Base-by-base conservation (phyloP, 805 yeast genomes). In the Yamadazyma akitaensis region DNA sequence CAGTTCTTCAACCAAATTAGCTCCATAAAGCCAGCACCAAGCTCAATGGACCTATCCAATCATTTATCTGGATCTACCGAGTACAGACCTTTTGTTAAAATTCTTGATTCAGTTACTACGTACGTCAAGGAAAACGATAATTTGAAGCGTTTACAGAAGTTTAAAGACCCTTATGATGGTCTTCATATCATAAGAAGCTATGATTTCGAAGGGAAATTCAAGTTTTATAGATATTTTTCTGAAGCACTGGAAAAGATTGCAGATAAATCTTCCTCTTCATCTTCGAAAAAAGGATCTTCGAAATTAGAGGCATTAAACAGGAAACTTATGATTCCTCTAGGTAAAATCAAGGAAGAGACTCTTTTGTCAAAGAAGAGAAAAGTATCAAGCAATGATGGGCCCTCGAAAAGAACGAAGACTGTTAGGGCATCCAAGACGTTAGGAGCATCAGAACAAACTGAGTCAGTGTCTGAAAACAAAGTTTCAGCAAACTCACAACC, bases 131-230 rank as follows among this genome's bases (percentile, higher is more conserved):
- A 70, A 43, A 54, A 58, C 13, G 56, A 60, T 16, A 48, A 53
- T 11, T 42, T 60, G n/a, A 60, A 62, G 39, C 65, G 62, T 42
- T 54, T 51, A 14, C 59, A 59, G 51, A 4, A 72, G 67, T 46
- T 34, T 18, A 5, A 18, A 25, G 31, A 33, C 7, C 57, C 59
- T 11, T 64, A 64, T 46, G 60, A 56, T n/a, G 54, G 61, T 2
- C 14, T 43, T 10, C 43, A 57, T 3, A 67, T 88, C 11, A 73
- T 84, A 0, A 73, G 85, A 51, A 82, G 83, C 14, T 79, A 80
- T 49, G 95, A 87, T 57, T 81, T 81, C 53, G 82, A 80, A 49
- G 95, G 96, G 0, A 81, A 89, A 52, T 72, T 76, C 48, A 85
- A 87, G 57, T 86, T 81, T 53, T 87, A 79, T 62, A 70, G 95